Percentiles rank a stretch among this genome's conserved stretches.
phyloP scores from a whole-genome alignment of 1,284 basidiomycete genomes.

The Tilletia indica region DNA sequence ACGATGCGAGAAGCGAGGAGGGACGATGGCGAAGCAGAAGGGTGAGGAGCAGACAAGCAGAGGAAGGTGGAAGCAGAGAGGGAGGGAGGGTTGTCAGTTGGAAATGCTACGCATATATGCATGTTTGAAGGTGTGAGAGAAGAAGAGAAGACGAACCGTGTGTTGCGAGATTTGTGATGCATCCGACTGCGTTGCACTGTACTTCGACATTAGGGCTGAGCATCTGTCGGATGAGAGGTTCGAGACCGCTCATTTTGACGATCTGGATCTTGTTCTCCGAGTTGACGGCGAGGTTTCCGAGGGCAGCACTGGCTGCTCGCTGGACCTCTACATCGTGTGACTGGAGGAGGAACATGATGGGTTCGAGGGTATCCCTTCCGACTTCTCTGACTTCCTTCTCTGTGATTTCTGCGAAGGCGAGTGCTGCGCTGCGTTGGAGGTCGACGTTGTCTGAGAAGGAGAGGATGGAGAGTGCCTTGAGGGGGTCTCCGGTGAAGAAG shows the following conservation, averaged over 20 bases:
- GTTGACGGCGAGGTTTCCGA: constrained; percentile 97
- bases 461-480: constrained; percentile 89
- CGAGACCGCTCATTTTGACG: constrained; percentile 93
- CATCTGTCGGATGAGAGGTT: constrained; percentile 98
- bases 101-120: not conserved
- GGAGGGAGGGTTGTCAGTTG: not conserved
- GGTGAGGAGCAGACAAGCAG: too few species aligned
- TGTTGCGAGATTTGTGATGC: constrained; percentile 97
- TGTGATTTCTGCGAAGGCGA: constrained; percentile 98
- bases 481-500: constrained; percentile 65
- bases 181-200: constrained; percentile 99
- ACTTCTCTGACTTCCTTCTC: constrained; percentile 99
- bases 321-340: constrained; percentile 99
- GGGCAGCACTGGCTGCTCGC: constrained; percentile 93
- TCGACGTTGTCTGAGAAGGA: constrained; percentile 99
- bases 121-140: not conserved
- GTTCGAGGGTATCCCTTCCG: constrained; percentile 93
- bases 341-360: constrained; percentile 93
- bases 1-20: constrained; percentile 13
- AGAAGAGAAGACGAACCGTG: constrained; percentile 67
- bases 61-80: not conserved
- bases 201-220: constrained; percentile 98
- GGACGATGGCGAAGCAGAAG: not conserved
- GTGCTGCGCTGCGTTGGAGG: constrained; percentile 92
- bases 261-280: constrained; percentile 99